A percentile compares a stretch with the other conserved stretches of the same genome.
phyloP scores from a whole-genome alignment of 352 stramenopile species.

The Pilasporangium apinafurcum region DNA sequence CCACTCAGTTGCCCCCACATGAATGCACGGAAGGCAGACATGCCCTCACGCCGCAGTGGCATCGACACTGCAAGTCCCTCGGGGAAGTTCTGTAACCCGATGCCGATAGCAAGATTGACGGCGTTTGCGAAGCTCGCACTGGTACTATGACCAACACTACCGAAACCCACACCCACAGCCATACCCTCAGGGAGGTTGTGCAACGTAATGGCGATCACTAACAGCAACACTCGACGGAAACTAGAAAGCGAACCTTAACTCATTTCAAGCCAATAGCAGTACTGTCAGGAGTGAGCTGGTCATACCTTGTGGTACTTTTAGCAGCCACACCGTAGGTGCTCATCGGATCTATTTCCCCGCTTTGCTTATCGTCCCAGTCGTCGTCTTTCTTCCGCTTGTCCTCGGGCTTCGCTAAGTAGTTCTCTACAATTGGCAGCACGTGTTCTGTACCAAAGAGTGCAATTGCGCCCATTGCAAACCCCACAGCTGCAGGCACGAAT shows the following conservation, averaged over 20 bases:
- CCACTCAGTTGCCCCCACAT: slow-evolving; percentile 89
- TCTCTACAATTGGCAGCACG: slow-evolving; percentile 54
- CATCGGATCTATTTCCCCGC: slow-evolving; percentile 14
- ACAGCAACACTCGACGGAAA: slow-evolving; percentile 72
- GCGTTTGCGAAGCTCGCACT: slow-evolving; percentile 75
- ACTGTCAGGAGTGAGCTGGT: too few species aligned
- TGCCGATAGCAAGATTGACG: slow-evolving; percentile 83
- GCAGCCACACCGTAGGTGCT: slow-evolving; percentile 17
- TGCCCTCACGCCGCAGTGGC: slow-evolving; percentile 78
- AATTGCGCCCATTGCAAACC: slow-evolving; percentile 70
- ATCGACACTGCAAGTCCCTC: slow-evolving; percentile 87
- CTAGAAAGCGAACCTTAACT: slow-evolving; percentile 10
- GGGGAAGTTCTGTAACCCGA: slow-evolving; percentile 88
- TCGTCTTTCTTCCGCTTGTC: slow-evolving; percentile 51
- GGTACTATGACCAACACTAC: slow-evolving; percentile 63
- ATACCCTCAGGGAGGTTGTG: slow-evolving; percentile 90
- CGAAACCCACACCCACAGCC: slow-evolving; percentile 88
- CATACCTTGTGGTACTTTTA: slow-evolving; percentile 3
- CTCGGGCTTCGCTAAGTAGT: slow-evolving; percentile 24
- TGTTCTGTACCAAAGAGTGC: slow-evolving; percentile 75
- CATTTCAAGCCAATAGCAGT: not conserved
- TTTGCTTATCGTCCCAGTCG: slow-evolving; percentile 20
- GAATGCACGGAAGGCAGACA: slow-evolving; percentile 77
- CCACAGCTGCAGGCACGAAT: slow-evolving; percentile 78
- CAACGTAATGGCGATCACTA: slow-evolving; percentile 88